phyloP scores from a whole-genome alignment of 176 grass and related monocot species.

The Tillandsia fasciculata region DNA sequence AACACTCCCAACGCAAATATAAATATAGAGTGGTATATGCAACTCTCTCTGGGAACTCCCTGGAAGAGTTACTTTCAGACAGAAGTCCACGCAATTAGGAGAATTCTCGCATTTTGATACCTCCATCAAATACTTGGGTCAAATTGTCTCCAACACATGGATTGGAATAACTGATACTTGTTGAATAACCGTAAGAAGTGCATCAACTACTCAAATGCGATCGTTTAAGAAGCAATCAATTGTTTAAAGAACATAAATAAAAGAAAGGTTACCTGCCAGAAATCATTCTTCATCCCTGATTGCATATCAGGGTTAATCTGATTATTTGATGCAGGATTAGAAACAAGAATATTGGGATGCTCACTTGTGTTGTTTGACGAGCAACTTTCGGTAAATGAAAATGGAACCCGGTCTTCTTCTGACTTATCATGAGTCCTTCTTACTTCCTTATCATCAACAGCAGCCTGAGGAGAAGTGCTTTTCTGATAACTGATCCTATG shows the following conservation, averaged over 20 bases:
- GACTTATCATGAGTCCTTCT: slow-evolving; percentile 3
- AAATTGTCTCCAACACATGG: too few relatives aligned
- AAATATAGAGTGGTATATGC: too few relatives aligned
- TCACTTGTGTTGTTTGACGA: background rate
- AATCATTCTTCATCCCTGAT: slow-evolving; percentile 6
- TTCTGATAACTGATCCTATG: background rate
- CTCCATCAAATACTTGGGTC: too few relatives aligned
- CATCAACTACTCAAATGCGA: too few relatives aligned
- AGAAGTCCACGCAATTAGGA: too few relatives aligned
- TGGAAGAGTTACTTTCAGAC: too few relatives aligned
- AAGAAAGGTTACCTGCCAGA: slow-evolving; percentile 2
- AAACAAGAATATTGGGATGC: background rate
- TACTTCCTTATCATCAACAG: slow-evolving; percentile 14
- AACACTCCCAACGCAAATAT: too few relatives aligned
- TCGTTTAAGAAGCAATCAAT: too few relatives aligned
- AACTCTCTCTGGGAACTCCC: too few relatives aligned
- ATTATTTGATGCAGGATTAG: slow-evolving; percentile 2
- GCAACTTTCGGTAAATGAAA: background rate
- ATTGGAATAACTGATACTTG: too few relatives aligned
- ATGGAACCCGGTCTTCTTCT: slow-evolving; percentile 20
- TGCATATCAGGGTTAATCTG: slow-evolving; percentile 6
- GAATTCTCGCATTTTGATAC: too few relatives aligned
- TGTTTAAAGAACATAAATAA: background rate
- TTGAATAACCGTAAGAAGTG: too few relatives aligned
- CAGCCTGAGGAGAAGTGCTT: slow-evolving; percentile 9